Evolutionary conservation across 2,329 filamentous ascomycete genomes (phyloP).

Genomic region (Sclerotinia minor): DNA sequence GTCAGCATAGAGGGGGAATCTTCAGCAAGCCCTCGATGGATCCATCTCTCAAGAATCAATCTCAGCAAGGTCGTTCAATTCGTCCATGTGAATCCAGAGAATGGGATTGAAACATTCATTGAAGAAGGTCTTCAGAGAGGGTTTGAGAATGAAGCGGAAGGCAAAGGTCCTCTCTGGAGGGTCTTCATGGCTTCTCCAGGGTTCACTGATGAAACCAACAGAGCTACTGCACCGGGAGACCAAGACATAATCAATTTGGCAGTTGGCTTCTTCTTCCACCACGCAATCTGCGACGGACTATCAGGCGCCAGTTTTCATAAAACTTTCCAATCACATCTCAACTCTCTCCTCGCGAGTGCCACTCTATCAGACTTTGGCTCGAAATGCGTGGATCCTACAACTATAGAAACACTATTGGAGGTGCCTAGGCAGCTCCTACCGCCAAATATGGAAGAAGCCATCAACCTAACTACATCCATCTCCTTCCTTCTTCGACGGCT

Average conservation of each 20-base stretch:
- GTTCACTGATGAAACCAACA: neutral
- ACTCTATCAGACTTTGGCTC: slow-evolving; percentile 32
- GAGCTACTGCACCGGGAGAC: slow-evolving; percentile 4
- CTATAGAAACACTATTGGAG: slow-evolving; percentile 36
- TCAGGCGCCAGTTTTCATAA: slow-evolving; percentile 53
- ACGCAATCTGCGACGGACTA: slow-evolving; percentile 54
- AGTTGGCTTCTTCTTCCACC: slow-evolving; percentile 53
- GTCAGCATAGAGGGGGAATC: slow-evolving; percentile 30
- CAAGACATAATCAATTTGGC: slow-evolving; percentile 24
- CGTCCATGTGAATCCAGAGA: slow-evolving; percentile 23
- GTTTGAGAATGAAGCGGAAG: slow-evolving; percentile 25
- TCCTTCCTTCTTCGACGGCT: slow-evolving; percentile 46
- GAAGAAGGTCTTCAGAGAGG: slow-evolving; percentile 24
- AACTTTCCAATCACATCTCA: slow-evolving; percentile 49
- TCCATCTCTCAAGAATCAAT: slow-evolving; percentile 26
- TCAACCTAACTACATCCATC: slow-evolving; percentile 43
- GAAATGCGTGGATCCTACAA: slow-evolving; percentile 8
- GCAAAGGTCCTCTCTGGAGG: slow-evolving; percentile 29
- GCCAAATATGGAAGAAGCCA: slow-evolving; percentile 31
- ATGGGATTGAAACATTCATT: slow-evolving; percentile 27
- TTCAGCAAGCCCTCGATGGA: slow-evolving; percentile 28
- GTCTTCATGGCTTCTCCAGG: slow-evolving; percentile 24
- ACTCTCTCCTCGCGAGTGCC: slow-evolving; percentile 30
- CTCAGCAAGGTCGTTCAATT: slow-evolving; percentile 29
- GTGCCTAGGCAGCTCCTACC: slow-evolving; percentile 27